Conservation (phyloP, 202 grass and related monocot species). For the Sporobolus alterniflorus region DNA sequence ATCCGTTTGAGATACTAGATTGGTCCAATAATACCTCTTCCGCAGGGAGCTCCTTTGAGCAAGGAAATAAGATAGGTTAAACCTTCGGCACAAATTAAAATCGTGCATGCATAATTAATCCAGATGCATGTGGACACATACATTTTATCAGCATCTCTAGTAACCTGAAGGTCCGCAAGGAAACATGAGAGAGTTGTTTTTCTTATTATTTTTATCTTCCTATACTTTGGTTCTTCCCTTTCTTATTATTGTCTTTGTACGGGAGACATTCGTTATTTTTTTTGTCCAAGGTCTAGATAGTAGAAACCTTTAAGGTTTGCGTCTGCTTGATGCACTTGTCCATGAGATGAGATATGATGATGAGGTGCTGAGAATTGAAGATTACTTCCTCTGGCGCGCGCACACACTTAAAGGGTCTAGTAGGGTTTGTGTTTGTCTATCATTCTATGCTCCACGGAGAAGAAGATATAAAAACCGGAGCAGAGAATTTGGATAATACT, state of each 20-base stretch:
- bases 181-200: slow-evolving; percentile 45
- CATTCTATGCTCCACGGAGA: too few relatives aligned
- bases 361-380: too few relatives aligned
- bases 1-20: slow-evolving; percentile 78
- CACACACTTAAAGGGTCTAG: too few relatives aligned
- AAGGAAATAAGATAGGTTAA: slow-evolving; percentile 50
- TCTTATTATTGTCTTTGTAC: slow-evolving; percentile 45
- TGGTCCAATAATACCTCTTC: slow-evolving; percentile 63
- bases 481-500: too few relatives aligned
- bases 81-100: slow-evolving; percentile 31
- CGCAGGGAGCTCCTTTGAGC: slow-evolving; percentile 56
- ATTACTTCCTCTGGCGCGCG: slow-evolving; percentile 9
- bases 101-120: neutral
- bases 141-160: slow-evolving; percentile 34
- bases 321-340: slow-evolving; percentile 42
- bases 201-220: slow-evolving; percentile 26
- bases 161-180: slow-evolving; percentile 50
- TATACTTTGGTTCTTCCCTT: slow-evolving; percentile 26
- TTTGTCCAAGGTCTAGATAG: slow-evolving; percentile 71
- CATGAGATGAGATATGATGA: slow-evolving; percentile 35
- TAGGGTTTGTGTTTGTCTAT: too few relatives aligned
- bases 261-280: slow-evolving; percentile 55
- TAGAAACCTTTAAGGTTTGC: slow-evolving; percentile 66
- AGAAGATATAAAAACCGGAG: too few relatives aligned
- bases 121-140: slow-evolving; percentile 13